Evolutionary conservation across 306 rosid species (phyloP).

Genomic region (Prunus davidiana): DNA sequence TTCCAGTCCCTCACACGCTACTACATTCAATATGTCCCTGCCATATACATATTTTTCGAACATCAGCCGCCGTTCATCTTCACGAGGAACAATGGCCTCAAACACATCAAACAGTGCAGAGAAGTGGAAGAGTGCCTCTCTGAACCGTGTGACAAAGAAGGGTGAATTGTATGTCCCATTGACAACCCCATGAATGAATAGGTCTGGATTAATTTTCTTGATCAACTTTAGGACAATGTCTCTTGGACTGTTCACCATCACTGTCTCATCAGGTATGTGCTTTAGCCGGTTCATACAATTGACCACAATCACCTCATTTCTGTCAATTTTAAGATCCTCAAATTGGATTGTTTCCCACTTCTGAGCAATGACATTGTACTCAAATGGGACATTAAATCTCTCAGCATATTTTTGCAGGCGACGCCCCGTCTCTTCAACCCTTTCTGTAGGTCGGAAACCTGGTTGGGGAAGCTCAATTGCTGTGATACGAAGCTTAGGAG

Average conservation of each 20-base stretch:
- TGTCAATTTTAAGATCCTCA: constrained; percentile 20
- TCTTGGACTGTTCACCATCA: constrained; percentile 18
- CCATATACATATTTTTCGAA: constrained; percentile 26
- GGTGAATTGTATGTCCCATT: constrained; percentile 33
- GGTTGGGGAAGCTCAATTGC: constrained; percentile 48
- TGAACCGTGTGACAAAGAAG: constrained; percentile 21
- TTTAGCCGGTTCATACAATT: constrained; percentile 25
- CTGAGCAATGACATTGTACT: constrained; percentile 34
- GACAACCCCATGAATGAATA: constrained; percentile 32
- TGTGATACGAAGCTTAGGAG: constrained; percentile 40
- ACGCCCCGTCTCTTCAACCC: constrained; percentile 34
- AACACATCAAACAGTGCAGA: constrained; percentile 24
- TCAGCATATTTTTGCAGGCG: constrained; percentile 30
- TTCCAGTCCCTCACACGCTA: constrained; percentile 36
- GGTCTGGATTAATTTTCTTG: constrained; percentile 19
- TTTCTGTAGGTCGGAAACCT: constrained; percentile 34
- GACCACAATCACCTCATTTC: constrained; percentile 20
- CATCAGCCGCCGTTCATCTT: constrained; percentile 17
- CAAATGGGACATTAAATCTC: constrained; percentile 41
- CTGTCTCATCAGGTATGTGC: constrained; percentile 25
- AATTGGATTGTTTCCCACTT: constrained; percentile 34
- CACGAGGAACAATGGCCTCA: constrained; percentile 13
- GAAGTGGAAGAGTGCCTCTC: constrained; percentile 27
- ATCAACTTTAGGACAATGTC: constrained; percentile 28
- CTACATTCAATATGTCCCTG: constrained; percentile 20